These are phyloP conservation scores for Colletotrichum noveboracense DNA, from an alignment of 2,329 filamentous ascomycete genomes.

Conservation along the genomic window DNA sequence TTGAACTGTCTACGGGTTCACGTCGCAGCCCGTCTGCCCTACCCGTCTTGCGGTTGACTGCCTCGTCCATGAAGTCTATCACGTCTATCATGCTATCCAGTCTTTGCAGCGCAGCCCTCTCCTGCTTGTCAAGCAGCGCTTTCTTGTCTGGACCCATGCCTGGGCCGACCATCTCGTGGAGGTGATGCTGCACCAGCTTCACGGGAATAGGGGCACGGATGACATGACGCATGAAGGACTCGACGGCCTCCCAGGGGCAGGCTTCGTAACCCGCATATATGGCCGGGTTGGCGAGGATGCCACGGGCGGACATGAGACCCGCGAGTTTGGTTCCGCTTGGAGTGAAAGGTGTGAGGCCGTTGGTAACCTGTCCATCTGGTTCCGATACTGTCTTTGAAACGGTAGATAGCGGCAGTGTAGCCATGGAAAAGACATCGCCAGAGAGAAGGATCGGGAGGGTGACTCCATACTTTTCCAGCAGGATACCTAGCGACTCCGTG, in stretches of 20 bases:
- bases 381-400: conserved; percentile 18
- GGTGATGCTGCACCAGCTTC: conserved; percentile 68
- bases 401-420: conserved; percentile 48
- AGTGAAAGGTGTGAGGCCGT: conserved; percentile 17
- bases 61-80: conserved; percentile 64
- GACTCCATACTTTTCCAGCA: conserved; percentile 56
- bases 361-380: not conserved
- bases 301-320: conserved; percentile 74
- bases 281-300: conserved; percentile 70
- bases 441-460: conserved; percentile 70
- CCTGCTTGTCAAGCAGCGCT: conserved; percentile 59
- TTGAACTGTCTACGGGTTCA: not conserved
- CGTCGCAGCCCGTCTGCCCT: conserved; percentile 10
- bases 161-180: conserved; percentile 69
- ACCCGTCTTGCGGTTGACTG: conserved; percentile 35
- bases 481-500: conserved; percentile 62
- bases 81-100: conserved; percentile 61
- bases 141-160: conserved; percentile 59
- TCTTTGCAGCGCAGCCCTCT: conserved; percentile 55
- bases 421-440: conserved; percentile 70
- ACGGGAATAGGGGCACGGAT: conserved; percentile 64
- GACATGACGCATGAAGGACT: conserved; percentile 65
- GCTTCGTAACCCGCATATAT: conserved; percentile 62
- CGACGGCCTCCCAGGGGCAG: conserved; percentile 68
- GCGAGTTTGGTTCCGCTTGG: conserved; percentile 55